A percentile compares a stretch with the other conserved stretches of the same genome.
These are phyloP conservation scores for Colletotrichum sp. DNA, from an alignment of 2,329 filamentous ascomycete genomes.

Conservation along the genomic window DNA sequence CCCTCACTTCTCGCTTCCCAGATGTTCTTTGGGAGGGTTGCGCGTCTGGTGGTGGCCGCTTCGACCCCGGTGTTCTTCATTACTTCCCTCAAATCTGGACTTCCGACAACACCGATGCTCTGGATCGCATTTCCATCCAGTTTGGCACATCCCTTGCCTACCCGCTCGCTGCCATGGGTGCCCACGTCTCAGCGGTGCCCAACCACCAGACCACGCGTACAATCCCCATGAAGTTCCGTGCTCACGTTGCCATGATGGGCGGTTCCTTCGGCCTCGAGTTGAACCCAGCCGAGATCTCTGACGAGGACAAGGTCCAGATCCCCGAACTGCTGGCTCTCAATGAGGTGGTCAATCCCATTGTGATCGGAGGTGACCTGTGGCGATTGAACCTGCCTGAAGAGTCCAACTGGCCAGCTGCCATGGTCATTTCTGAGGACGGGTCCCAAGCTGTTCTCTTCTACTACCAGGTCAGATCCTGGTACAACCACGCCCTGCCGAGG, in stretches of 20 bases:
- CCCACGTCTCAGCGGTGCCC: constrained; percentile 67
- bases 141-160: constrained; percentile 69
- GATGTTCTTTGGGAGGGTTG: constrained; percentile 71
- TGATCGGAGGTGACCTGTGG: constrained; percentile 64
- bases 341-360: constrained; percentile 62
- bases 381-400: constrained; percentile 62
- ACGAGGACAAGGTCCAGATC: constrained; percentile 57
- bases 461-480: constrained; percentile 60
- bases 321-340: constrained; percentile 59
- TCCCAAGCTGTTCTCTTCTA: constrained; percentile 59
- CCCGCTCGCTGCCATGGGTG: constrained; percentile 67
- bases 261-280: constrained; percentile 71
- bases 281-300: constrained; percentile 56
- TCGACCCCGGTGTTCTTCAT: constrained; percentile 67
- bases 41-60: constrained; percentile 68
- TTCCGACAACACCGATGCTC: constrained; percentile 68
- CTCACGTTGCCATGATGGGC: constrained; percentile 72
- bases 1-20: constrained; percentile 63
- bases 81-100: constrained; percentile 73
- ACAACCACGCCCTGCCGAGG: constrained; percentile 59
- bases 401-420: constrained; percentile 66
- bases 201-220: constrained; percentile 62
- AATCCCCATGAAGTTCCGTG: constrained; percentile 63
- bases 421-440: constrained; percentile 61
- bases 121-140: constrained; percentile 66